Base-by-base conservation (phyloP, 805 yeast species). In the Saccharomycopsis guyanensis region DNA sequence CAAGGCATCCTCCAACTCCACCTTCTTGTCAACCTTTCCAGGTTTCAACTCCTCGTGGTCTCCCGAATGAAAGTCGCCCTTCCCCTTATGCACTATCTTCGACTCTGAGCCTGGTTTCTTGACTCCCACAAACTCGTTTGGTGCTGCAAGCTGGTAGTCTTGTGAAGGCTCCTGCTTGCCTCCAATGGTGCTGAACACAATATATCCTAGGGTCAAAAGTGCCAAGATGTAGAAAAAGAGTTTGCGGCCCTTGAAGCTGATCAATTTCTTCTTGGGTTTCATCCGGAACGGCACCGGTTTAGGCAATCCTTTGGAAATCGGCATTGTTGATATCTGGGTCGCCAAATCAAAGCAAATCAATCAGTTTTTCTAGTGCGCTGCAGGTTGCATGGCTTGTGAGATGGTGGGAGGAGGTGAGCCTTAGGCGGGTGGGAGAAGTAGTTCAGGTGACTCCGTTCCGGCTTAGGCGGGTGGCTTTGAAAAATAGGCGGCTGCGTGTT, bases 241-340 rank as follows among this genome's bases (percentile, higher is more conserved):
- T 13, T 38, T 33, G 20, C 53, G 51, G 41, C 45, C 45, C 32
- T 38, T 47, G 29, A 41, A 20, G 12, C 48, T 24, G 12, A 47
- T 15, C 15, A 40, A 25, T 24, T 40, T 41, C 47, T 50, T 50
- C 46, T 40, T 40, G 13, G 53, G 53, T 23, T 47, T 50, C 53
- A 50, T 50, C 18, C 53, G 44, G 20, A 40, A 50, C 4, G 53
- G 53, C 6, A 50, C 51, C 16, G 53, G 53, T 40, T 48, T 43
- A 5, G 53, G 53, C n/a, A 50, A 33, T 33, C 12, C 8, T 27
- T 8, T 27, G 32, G 32, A 27, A 8, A 27, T 27, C 13, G 13
- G 8, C n/a, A n/a, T n/a, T n/a, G n/a, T n/a, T n/a, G n/a, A n/a
- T n/a, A n/a, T n/a, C n/a, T n/a, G n/a, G n/a, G n/a, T n/a, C n/a